These are phyloP conservation scores for Linderina pennispora DNA, from an alignment of 192 early-diverging fungal genomes.

Conservation along the genomic window DNA sequence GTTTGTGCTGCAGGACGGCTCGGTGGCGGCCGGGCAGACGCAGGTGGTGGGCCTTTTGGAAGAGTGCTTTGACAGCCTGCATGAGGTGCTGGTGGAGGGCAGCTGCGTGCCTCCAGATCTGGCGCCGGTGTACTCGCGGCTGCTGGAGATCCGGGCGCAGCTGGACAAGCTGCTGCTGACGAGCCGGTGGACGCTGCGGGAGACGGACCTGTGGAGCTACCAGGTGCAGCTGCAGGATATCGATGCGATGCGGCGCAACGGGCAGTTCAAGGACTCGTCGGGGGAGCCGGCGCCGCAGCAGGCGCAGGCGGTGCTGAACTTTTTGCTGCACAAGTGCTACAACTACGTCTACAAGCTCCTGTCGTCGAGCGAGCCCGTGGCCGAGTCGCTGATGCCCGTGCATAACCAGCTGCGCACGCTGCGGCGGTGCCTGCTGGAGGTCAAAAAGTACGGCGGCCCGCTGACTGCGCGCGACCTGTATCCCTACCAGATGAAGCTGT, in stretches of 20 bases:
- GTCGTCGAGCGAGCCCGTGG: conserved; percentile 71
- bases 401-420: conserved; percentile 82
- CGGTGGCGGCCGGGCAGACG: conserved; percentile 74
- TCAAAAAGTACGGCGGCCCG: conserved; percentile 76
- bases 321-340: conserved; percentile 79
- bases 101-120: conserved; percentile 57
- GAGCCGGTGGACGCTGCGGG: conserved; percentile 71
- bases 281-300: conserved; percentile 53
- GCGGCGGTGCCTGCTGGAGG: conserved; percentile 66
- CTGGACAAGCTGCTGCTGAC: conserved; percentile 72
- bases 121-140: conserved; percentile 52
- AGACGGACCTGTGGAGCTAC: conserved; percentile 72
- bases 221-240: conserved; percentile 77
- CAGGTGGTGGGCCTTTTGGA: conserved; percentile 76
- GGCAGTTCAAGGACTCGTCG: conserved; percentile 71
- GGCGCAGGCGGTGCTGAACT: conserved; percentile 73
- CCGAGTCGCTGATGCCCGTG: conserved; percentile 76
- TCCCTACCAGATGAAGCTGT: conserved; percentile 86
- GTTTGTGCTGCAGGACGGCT: conserved; percentile 63
- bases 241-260: conserved; percentile 74
- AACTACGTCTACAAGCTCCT: conserved; percentile 77
- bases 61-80: conserved; percentile 72
- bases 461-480: conserved; percentile 68
- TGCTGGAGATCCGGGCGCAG: conserved; percentile 65
- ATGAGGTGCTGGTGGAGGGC: conserved; percentile 71